Percentiles rank a stretch among this genome's conserved stretches.
phyloP scores from a whole-genome alignment of 1,284 basidiomycete species.

The Cerioporus squamosus region DNA sequence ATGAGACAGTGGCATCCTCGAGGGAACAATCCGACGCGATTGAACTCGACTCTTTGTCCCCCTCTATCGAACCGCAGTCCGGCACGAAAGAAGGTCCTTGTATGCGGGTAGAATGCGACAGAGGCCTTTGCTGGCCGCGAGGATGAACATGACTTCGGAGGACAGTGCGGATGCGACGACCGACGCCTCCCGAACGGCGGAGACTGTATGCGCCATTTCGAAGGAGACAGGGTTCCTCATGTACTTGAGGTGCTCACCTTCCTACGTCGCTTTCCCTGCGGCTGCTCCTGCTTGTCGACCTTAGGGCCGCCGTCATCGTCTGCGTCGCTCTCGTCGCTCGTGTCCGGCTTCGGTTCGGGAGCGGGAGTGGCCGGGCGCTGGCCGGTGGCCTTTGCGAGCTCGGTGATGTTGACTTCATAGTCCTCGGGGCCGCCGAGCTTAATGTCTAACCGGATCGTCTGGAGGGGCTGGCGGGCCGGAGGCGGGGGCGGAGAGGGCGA shows the following conservation, averaged over 20 bases:
- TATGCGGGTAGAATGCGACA: no score
- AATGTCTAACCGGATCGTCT: slow-evolving; percentile 73
- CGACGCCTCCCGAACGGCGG: neutral
- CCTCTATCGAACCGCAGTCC: no score
- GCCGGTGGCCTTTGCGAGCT: slow-evolving; percentile 64
- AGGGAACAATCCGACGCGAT: no score
- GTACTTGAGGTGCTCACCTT: slow-evolving; percentile 37
- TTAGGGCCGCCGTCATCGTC: slow-evolving; percentile 44
- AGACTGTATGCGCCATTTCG: neutral
- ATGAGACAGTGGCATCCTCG: no score
- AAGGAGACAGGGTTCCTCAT: neutral
- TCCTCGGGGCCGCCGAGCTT: slow-evolving; percentile 70
- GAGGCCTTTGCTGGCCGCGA: no score
- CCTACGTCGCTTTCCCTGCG: slow-evolving; percentile 41
- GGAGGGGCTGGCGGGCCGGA: slow-evolving; percentile 54
- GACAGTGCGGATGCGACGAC: no score
- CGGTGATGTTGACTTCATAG: slow-evolving; percentile 71
- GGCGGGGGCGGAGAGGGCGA: slow-evolving; percentile 64
- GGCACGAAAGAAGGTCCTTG: no score
- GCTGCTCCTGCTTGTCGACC: slow-evolving; percentile 17
- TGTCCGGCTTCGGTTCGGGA: slow-evolving; percentile 45
- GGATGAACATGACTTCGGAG: no score
- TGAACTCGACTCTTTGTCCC: no score
- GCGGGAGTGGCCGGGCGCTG: slow-evolving; percentile 64
- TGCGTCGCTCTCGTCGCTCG: slow-evolving; percentile 55